These are phyloP conservation scores for Phyllostachys edulis DNA, from an alignment of 176 grass and related monocot species.

Conservation along the genomic window DNA sequence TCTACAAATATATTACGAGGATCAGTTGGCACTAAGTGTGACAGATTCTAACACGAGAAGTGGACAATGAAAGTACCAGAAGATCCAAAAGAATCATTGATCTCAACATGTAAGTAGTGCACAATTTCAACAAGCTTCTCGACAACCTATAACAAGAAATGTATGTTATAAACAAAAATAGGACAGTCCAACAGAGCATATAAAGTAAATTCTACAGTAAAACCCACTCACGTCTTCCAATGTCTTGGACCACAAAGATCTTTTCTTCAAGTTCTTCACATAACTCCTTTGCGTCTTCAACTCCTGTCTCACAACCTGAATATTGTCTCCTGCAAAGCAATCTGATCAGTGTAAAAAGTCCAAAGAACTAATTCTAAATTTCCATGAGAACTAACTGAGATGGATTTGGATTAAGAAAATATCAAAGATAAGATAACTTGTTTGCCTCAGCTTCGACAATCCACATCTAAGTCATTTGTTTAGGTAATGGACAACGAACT, in stretches of 20 bases:
- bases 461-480: not conserved
- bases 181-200: not conserved
- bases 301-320: slow-evolving; percentile 77
- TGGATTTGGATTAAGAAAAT: slow-evolving; percentile 12
- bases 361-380: slow-evolving; percentile 8
- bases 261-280: slow-evolving; percentile 92
- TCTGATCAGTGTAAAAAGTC: slow-evolving; percentile 1
- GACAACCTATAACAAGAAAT: slow-evolving; percentile 62
- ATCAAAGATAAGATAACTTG: not conserved
- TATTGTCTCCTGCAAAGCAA: slow-evolving; percentile 50
- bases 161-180: slow-evolving; percentile 25
- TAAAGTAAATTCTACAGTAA: slow-evolving; percentile 20
- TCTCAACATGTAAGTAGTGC: slow-evolving; percentile 85
- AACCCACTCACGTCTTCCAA: slow-evolving; percentile 70
- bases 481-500: slow-evolving; percentile 8
- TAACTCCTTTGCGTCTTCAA: slow-evolving; percentile 83
- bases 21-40: slow-evolving; percentile 13
- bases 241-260: slow-evolving; percentile 89
- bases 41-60: slow-evolving; percentile 16
- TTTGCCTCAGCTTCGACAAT: not conserved
- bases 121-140: slow-evolving; percentile 87
- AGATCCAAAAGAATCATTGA: slow-evolving; percentile 54
- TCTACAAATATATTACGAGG: slow-evolving; percentile 37
- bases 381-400: not conserved
- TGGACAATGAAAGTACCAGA: slow-evolving; percentile 54